These are phyloP conservation scores for Mikania micrantha DNA, from an alignment of 129 eudicot genomes.

Conservation along the genomic window DNA sequence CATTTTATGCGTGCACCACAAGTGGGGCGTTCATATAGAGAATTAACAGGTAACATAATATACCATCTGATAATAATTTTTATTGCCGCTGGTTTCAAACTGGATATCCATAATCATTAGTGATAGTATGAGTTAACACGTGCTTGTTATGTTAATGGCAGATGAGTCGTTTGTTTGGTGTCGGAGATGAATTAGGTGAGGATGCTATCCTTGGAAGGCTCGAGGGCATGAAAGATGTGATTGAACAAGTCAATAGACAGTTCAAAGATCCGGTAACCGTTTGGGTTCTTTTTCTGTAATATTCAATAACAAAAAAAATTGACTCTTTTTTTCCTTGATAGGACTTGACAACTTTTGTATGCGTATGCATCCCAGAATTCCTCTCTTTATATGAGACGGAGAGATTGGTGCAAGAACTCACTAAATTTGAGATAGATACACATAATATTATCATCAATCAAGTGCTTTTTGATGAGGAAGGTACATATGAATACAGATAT, in stretches of 20 bases:
- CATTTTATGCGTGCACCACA: too few species aligned
- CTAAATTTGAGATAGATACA: conserved; percentile 91
- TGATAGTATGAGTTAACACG: background rate
- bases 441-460: conserved; percentile 96
- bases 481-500: conserved; percentile 29
- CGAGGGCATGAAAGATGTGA: conserved; percentile 94
- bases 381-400: conserved; percentile 96
- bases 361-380: conserved; percentile 99
- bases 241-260: conserved; percentile 88
- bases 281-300: background rate
- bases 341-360: conserved; percentile 91
- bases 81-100: background rate
- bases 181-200: conserved; percentile 77
- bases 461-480: conserved; percentile 96
- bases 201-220: conserved; percentile 88
- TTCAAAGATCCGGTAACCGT: conserved; percentile 86
- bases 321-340: conserved; percentile 21
- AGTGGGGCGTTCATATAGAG: too few species aligned
- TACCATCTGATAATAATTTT: background rate
- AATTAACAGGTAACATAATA: background rate
- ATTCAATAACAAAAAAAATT: background rate
- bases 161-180: conserved; percentile 92
- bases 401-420: conserved; percentile 90
- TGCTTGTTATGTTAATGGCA: conserved; percentile 30
- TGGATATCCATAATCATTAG: background rate